These are phyloP conservation scores for Annona squamosa DNA, from an alignment of 164 flowering plant genomes.

Conservation along the genomic window DNA sequence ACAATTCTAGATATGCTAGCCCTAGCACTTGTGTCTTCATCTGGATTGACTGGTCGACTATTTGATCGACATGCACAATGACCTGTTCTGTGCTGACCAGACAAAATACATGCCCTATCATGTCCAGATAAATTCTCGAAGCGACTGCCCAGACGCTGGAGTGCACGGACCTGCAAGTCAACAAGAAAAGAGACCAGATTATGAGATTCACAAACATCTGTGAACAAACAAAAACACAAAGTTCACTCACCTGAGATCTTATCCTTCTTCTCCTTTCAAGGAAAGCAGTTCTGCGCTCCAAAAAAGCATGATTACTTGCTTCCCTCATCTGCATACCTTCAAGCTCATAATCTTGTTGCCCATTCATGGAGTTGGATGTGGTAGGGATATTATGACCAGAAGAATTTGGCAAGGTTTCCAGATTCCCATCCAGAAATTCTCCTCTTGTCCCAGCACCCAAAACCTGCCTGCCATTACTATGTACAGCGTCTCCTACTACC, in stretches of 20 bases:
- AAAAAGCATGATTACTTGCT: conserved; percentile 50
- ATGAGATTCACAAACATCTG: not conserved
- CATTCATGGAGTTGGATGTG: conserved; percentile 25
- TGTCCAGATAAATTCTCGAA: conserved; percentile 89
- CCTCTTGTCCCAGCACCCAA: conserved; percentile 22
- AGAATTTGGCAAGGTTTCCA: conserved; percentile 18
- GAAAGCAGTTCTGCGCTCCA: conserved; percentile 76
- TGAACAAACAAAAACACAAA: conserved; percentile 8
- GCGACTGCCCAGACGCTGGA: conserved; percentile 85
- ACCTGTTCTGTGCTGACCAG: conserved; percentile 81
- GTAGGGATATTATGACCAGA: conserved; percentile 32
- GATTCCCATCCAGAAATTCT: conserved; percentile 23
- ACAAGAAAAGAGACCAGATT: conserved; percentile 5
- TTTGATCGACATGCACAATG: conserved; percentile 60
- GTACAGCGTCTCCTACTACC: conserved; percentile 34
- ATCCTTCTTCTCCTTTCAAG: conserved; percentile 85
- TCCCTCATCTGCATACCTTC: conserved; percentile 54
- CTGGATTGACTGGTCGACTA: conserved; percentile 38
- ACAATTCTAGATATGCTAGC: conserved; percentile 97
- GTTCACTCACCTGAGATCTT: conserved; percentile 77
- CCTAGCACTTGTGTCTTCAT: conserved; percentile 66
- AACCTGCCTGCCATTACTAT: conserved; percentile 20
- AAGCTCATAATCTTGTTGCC: conserved; percentile 37
- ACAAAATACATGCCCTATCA: conserved; percentile 78
- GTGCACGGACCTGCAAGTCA: conserved; percentile 71